phyloP scores from a whole-genome alignment of 1,284 basidiomycete genomes.

The Omphalotus olearius region DNA sequence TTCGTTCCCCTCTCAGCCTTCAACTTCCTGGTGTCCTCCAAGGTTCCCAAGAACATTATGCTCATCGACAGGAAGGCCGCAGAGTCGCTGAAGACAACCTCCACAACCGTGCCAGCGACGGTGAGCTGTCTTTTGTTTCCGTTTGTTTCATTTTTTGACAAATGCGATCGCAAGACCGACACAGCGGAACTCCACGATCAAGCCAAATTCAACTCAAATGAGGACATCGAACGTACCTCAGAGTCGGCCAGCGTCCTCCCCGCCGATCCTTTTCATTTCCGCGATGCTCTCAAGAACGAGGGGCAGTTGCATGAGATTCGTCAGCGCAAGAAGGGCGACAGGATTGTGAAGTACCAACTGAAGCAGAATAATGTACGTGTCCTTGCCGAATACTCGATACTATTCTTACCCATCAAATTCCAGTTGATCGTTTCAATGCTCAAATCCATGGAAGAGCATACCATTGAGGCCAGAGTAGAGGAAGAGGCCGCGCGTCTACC shows the following conservation, averaged over 20 bases:
- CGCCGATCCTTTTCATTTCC: conserved; percentile 60
- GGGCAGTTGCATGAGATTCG: conserved; percentile 59
- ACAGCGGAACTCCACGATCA: conserved; percentile 36
- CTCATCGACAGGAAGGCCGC: conserved; percentile 24
- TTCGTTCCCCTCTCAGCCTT: conserved; percentile 2
- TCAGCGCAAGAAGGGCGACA: conserved; percentile 55
- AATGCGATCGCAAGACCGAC: conserved; percentile 31
- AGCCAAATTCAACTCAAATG: conserved; percentile 21
- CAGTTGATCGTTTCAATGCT: conserved; percentile 81
- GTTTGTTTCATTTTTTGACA: background rate
- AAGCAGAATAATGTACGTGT: conserved; percentile 75
- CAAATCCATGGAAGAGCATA: conserved; percentile 87
- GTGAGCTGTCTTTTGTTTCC: conserved; percentile 14
- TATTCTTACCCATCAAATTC: conserved; percentile 1
- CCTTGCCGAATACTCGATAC: conserved; percentile 2
- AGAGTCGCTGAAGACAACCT: conserved; percentile 20
- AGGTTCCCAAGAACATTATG: conserved; percentile 27
- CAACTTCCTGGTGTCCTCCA: conserved; percentile 2
- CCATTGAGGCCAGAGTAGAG: conserved; percentile 63
- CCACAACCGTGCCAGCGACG: conserved; percentile 17
- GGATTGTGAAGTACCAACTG: conserved; percentile 69
- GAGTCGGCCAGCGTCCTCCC: conserved; percentile 19
- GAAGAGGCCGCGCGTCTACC: conserved; percentile 62
- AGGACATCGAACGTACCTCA: conserved; percentile 44
- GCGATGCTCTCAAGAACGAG: conserved; percentile 52